These are phyloP conservation scores for Keqinozyma sinolaborantium DNA, from an alignment of 1,139 yeast species.

Conservation along the genomic window DNA sequence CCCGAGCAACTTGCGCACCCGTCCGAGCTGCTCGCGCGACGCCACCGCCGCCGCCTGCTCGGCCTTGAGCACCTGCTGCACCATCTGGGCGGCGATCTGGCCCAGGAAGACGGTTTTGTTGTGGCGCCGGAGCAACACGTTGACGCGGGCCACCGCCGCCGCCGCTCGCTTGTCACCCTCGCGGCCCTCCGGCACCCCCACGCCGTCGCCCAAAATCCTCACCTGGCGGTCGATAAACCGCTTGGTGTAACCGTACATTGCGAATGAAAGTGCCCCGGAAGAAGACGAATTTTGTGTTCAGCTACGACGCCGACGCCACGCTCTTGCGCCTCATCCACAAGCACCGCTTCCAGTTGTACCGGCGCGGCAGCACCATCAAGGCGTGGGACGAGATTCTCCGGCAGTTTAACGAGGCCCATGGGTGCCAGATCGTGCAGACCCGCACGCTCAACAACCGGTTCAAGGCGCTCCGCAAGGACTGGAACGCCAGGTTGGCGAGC, in stretches of 20 bases:
- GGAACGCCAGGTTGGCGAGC: constrained; percentile 17
- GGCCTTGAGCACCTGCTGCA: constrained; percentile 31
- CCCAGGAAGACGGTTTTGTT: constrained; percentile 24
- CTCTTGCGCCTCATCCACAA: constrained; percentile 19
- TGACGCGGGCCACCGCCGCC: constrained; percentile 22
- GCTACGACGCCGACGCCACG: constrained; percentile 23
- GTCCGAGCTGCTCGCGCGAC: constrained; percentile 24
- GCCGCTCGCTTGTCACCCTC: constrained; percentile 22
- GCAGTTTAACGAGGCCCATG: constrained; percentile 19
- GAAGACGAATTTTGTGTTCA: constrained; percentile 20
- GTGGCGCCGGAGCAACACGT: constrained; percentile 24
- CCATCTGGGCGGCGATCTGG: constrained; percentile 33
- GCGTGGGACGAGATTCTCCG: constrained; percentile 25
- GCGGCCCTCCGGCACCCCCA: constrained; percentile 11
- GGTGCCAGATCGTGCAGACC: constrained; percentile 22
- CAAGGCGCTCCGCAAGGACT: constrained; percentile 19
- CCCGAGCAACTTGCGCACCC: constrained; percentile 18
- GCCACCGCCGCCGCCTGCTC: constrained; percentile 26
- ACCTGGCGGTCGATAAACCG: constrained; percentile 27
- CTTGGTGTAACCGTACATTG: constrained; percentile 22
- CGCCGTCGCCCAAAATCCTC: constrained; percentile 21
- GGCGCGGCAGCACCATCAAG: constrained; percentile 26
- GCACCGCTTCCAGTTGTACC: constrained; percentile 20
- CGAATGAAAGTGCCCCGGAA: constrained; percentile 1
- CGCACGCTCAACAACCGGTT: constrained; percentile 28